phyloP scores from a whole-genome alignment of 2,329 filamentous ascomycete genomes.

The Diaporthe ampelina region DNA sequence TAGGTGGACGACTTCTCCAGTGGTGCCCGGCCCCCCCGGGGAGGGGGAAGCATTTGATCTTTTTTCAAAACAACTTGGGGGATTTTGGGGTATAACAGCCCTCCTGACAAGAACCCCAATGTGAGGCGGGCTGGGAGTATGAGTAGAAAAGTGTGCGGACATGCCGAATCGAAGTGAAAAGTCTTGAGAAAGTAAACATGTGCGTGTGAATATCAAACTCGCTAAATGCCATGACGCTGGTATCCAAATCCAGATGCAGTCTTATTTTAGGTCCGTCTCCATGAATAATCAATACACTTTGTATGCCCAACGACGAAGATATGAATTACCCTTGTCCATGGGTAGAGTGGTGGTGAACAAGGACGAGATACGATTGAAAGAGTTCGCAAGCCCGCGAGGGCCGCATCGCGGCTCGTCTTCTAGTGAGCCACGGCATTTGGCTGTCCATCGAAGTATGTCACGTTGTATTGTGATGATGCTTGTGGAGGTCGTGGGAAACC shows the following conservation, averaged over 20 bases:
- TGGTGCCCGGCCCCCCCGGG: constrained; percentile 5
- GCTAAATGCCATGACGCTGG: constrained; percentile 62
- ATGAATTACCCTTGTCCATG: constrained; percentile 39
- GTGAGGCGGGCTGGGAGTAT: constrained; percentile 40
- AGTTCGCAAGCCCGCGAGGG: constrained; percentile 38
- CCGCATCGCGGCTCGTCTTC: constrained; percentile 37
- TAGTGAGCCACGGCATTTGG: constrained; percentile 46
- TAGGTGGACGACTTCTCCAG: constrained; percentile 23
- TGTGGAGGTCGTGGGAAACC: constrained; percentile 56
- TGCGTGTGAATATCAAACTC: constrained; percentile 52
- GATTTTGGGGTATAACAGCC: constrained; percentile 42
- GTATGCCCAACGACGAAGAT: constrained; percentile 39
- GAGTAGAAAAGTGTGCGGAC: constrained; percentile 37
- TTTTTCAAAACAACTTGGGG: constrained; percentile 40
- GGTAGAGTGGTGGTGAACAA: constrained; percentile 26
- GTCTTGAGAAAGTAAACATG: constrained; percentile 45
- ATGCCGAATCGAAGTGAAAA: constrained; percentile 44
- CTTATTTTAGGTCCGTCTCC: constrained; percentile 41
- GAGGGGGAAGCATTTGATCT: constrained; percentile 44
- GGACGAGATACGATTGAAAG: constrained; percentile 38
- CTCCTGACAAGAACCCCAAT: constrained; percentile 42
- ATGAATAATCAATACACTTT: constrained; percentile 41
- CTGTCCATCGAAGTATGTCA: constrained; percentile 60
- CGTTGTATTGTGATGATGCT: constrained; percentile 59
- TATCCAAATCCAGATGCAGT: constrained; percentile 46